Percentiles rank a stretch among this genome's conserved stretches.
Conservation (phyloP, 768 basidiomycete species). For the Mycena rebaudengoi region DNA sequence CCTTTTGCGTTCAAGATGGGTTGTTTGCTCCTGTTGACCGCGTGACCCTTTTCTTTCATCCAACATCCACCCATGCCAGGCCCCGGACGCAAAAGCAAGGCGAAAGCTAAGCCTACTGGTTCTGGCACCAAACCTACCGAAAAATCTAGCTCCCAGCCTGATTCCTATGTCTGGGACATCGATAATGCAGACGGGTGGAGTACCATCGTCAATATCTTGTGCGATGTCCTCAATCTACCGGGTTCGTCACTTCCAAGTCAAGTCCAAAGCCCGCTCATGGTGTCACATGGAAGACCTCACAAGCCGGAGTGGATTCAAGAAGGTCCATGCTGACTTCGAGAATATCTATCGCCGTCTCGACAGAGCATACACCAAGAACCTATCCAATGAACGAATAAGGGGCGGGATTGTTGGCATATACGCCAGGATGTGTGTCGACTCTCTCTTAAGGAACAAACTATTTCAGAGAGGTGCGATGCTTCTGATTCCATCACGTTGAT, state of each 20-base stretch:
- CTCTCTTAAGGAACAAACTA: constrained; percentile 66
- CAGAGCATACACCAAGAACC: constrained; percentile 52
- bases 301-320: constrained; percentile 67
- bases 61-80: constrained; percentile 20
- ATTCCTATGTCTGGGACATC: constrained; percentile 51
- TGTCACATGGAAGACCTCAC: constrained; percentile 58
- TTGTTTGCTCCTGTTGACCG: constrained; percentile 1
- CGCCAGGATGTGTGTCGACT: constrained; percentile 69
- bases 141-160: constrained; percentile 10
- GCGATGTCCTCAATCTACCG: constrained; percentile 60
- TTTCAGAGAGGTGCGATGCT: constrained; percentile 57
- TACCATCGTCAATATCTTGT: constrained; percentile 54
- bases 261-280: neutral
- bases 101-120: constrained; percentile 10
- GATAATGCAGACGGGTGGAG: constrained; percentile 60
- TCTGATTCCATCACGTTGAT: neutral
- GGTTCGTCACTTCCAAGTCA: constrained; percentile 44
- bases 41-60: neutral
- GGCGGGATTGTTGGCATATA: constrained; percentile 70
- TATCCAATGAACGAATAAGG: constrained; percentile 54
- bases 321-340: constrained; percentile 66
- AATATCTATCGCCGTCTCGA: constrained; percentile 59
- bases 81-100: constrained; percentile 25
- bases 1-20: constrained; percentile 8
- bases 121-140: neutral